Evolutionary conservation across 2,329 filamentous ascomycete species (phyloP).

Genomic region (Aureobasidium melanogenum): DNA sequence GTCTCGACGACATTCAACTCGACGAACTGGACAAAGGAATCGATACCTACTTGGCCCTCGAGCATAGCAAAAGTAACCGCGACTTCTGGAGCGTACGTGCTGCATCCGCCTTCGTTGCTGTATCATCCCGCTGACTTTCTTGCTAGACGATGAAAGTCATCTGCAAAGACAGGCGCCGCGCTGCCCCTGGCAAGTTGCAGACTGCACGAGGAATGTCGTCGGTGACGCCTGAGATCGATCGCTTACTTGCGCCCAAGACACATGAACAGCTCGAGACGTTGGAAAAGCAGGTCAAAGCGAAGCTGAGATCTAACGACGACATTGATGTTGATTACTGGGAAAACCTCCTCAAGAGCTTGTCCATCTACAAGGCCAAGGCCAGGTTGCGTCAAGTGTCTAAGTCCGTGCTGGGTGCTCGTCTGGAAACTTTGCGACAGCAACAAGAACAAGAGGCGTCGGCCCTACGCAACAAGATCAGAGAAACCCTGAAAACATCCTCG

Average conservation of each 20-base stretch:
- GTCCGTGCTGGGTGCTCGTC: constrained; percentile 61
- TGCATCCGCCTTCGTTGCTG: not conserved
- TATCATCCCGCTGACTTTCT: not conserved
- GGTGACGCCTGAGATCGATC: constrained; percentile 81
- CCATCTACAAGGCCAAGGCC: constrained; percentile 87
- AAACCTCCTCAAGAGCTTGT: constrained; percentile 72
- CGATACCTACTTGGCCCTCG: constrained; percentile 66
- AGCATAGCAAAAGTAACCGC: constrained; percentile 65
- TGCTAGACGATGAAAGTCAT: constrained; percentile 68
- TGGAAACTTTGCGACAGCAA: constrained; percentile 56
- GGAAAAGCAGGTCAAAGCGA: constrained; percentile 77
- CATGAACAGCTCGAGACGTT: constrained; percentile 78
- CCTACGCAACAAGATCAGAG: constrained; percentile 19
- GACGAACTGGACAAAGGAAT: constrained; percentile 76
- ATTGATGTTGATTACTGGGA: constrained; percentile 99
- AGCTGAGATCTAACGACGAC: constrained; percentile 78
- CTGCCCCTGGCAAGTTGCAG: constrained; percentile 46
- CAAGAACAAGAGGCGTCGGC: constrained; percentile 58
- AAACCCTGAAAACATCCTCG: not conserved
- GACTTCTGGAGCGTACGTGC: constrained; percentile 71
- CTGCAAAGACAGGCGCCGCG: constrained; percentile 65
- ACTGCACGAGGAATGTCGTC: constrained; percentile 69
- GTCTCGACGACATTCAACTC: constrained; percentile 58
- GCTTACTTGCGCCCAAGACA: constrained; percentile 74
- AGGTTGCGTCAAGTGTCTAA: constrained; percentile 71